Base-by-base conservation (phyloP, 306 rosid species). In the Mimosa bimucronata region DNA sequence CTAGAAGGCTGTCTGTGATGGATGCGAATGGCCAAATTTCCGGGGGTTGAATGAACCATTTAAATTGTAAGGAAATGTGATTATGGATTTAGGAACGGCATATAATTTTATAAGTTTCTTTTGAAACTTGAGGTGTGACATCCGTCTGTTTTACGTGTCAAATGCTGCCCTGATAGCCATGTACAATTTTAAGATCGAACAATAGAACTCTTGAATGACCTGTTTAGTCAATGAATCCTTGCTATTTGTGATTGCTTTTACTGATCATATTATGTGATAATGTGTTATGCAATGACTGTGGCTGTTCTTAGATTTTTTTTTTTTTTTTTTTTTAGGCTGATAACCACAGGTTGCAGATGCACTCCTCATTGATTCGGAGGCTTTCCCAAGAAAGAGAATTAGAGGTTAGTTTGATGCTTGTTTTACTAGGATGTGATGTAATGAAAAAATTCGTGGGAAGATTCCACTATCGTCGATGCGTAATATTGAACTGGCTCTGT, bases 311-410 rank as follows among this genome's bases (percentile, higher is more conserved):
- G 57, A 74, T n/a, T 34, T 19, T 76, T 19, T 23, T 60, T 60
- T 69, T 80, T 23, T 45, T 70, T 52, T 48, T 76, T 66, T 26
- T 77, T 37, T 74, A 88, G 99, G 94, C 87, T 66, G 87, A 74
- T 60, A 85, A 79, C 72, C 92, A 79, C 48, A 77, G 86, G 80
- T 82, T 95, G 86, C 98, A 88, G 88, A 88, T 92, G 82, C 99
- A 95, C 86, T 93, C 99, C 31, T 91, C 99, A 14, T 72, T 95
- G 85, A 83, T 95, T 72, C 91, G 89, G 57, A 90, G 99, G 84
- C 97, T 95, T 83, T 89, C 92, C 74, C 98, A 34, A 77, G 99
- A 91, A 50, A 79, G 85, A 64, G 96, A 90, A 80, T 83, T 93
- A 83, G 92, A 91, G 99, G 99, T 95, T 80, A 34, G 96, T 85